Percentiles rank a stretch among this genome's conserved stretches.
These are phyloP conservation scores for Amanita rubescens DNA, from an alignment of 768 basidiomycete genomes.

Conservation along the genomic window DNA sequence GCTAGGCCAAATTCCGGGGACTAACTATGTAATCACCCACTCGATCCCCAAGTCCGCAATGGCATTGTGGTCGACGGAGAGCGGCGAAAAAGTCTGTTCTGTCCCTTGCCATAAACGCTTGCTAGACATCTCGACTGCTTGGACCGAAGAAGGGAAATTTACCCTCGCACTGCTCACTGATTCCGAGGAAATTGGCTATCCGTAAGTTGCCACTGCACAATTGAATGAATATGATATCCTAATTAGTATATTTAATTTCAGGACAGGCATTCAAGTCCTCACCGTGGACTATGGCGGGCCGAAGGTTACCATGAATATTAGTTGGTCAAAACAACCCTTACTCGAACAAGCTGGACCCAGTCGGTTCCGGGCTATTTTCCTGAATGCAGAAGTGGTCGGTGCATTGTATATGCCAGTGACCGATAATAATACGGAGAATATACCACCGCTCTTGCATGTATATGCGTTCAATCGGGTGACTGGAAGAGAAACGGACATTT, in stretches of 20 bases:
- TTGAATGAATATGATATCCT: neutral
- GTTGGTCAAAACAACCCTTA: neutral
- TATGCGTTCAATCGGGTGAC: slow-evolving; percentile 16
- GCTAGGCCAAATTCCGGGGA: slow-evolving; percentile 23
- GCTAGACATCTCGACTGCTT: slow-evolving; percentile 22
- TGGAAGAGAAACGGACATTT: slow-evolving; percentile 12
- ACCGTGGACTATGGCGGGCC: slow-evolving; percentile 5
- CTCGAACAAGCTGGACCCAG: neutral
- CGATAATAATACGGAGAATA: too few species aligned
- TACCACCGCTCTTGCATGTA: slow-evolving; percentile 9
- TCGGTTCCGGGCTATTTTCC: slow-evolving; percentile 20
- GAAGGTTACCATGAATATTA: neutral
- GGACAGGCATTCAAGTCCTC: neutral
- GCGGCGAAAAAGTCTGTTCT: slow-evolving; percentile 10
- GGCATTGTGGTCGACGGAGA: slow-evolving; percentile 15
- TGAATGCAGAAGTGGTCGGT: slow-evolving; percentile 21
- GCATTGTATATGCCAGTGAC: slow-evolving; percentile 15
- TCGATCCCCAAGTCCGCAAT: slow-evolving; percentile 12
- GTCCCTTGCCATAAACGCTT: slow-evolving; percentile 12
- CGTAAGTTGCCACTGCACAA: slow-evolving; percentile 6
- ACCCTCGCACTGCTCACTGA: slow-evolving; percentile 19
- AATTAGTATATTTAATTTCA: neutral
- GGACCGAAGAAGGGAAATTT: slow-evolving; percentile 17
- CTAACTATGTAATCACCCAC: slow-evolving; percentile 19
- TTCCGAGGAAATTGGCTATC: neutral